Evolutionary conservation across 2,329 filamentous ascomycete genomes (phyloP), one percentile per base, ranked within the genome.

Genomic region (Chaetomium olivaceum): DNA sequence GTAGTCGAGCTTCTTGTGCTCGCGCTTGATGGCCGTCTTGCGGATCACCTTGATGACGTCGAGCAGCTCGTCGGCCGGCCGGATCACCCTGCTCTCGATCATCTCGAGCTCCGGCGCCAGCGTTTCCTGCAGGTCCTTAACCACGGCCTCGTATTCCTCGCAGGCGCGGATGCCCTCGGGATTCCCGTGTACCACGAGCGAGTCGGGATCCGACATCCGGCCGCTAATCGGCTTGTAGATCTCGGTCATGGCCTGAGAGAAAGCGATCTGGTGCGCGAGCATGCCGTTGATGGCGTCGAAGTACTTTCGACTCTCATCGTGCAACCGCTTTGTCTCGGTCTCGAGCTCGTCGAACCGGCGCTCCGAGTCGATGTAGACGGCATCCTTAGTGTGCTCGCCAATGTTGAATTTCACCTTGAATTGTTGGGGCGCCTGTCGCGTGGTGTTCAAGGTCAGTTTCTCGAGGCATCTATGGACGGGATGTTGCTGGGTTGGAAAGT

Each of bases 161-260:
- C 95, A 99, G 31, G 95, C 95, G 69, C 87, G 85, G 74, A 99
- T 98, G 63, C 95, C 95, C 76, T 96, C 95, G 1, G 90, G 88
- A 75, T 97, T 98, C 63, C 93, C 93, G 78, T 96, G 90, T 54
- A 89, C 83, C 62, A 90, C 85, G 70, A 92, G 85, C 9, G 91
- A 91, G 73, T 93, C 90, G 11, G 95, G 95, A 78, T 99, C 95
- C 55, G 94, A 98, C 79, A 96, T 86, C 75, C 95, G 91, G 63
- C 95, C 95, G 63, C 94, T 97, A 73, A 99, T 99, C 72, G 95
- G 95, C 77, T 96, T 96, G 84, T 99, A 99, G 74, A 99, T 90
- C 79, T 99, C 95, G 70, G 91, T 90, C 82, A 97, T 94, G 71
- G 93, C 92, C 80, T 97, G 88, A 73, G 94, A 97, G 81, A 99